Conservation (phyloP, 441 rosid species). For the Cnidoscolus chayamansa region DNA sequence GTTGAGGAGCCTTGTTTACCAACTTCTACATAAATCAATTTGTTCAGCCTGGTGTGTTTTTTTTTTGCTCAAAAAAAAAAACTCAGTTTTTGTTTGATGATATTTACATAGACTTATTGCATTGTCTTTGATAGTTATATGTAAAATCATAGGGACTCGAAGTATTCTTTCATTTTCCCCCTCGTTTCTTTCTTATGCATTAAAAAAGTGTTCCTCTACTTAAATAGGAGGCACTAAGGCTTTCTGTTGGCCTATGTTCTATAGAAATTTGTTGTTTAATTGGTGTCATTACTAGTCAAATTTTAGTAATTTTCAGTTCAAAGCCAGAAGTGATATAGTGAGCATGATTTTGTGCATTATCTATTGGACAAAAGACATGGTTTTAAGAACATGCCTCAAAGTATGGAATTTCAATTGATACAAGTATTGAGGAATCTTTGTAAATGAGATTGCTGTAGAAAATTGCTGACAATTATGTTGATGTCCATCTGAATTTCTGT, state of each 20-base stretch:
- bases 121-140: not conserved
- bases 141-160: not conserved
- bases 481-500: not conserved
- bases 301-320: not conserved
- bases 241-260: not conserved
- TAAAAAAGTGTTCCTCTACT: not conserved
- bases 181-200: not conserved
- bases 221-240: not conserved
- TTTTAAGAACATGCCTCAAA: not conserved
- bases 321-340: not conserved
- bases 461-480: not conserved
- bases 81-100: not conserved
- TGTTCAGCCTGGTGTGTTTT: not conserved
- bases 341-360: not conserved
- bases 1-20: not conserved
- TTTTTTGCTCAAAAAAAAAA: too few relatives aligned
- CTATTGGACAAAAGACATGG: not conserved
- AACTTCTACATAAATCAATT: not conserved
- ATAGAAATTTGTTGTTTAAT: not conserved
- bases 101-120: not conserved
- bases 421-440: not conserved
- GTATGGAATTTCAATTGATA: not conserved
- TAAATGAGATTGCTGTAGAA: not conserved
- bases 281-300: not conserved
- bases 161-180: not conserved